A percentile compares a stretch with the other conserved stretches of the same genome.
Conservation (phyloP, 352 stramenopile genomes). For the Albugo laibachii region DNA sequence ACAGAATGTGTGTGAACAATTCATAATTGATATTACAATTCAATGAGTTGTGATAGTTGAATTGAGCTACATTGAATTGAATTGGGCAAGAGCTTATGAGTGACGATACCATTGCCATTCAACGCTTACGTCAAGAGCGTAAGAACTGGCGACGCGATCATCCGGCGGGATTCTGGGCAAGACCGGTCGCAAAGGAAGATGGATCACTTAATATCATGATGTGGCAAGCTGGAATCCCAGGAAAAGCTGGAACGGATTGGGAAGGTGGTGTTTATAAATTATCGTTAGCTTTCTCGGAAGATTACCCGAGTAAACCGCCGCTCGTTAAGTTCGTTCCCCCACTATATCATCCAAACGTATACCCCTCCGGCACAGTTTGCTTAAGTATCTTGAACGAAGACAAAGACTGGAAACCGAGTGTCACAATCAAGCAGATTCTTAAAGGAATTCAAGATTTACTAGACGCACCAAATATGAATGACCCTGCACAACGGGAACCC, state of each 20-base stretch:
- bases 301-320: slow-evolving; percentile 95
- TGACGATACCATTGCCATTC: slow-evolving; percentile 78
- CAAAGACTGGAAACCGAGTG: slow-evolving; percentile 95
- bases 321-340: slow-evolving; percentile 96
- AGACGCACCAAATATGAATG: slow-evolving; percentile 74
- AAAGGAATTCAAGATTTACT: slow-evolving; percentile 89
- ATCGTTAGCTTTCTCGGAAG: slow-evolving; percentile 90
- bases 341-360: slow-evolving; percentile 95
- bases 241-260: slow-evolving; percentile 91
- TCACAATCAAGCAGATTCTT: slow-evolving; percentile 96
- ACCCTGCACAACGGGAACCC: slow-evolving; percentile 69
- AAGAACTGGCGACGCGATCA: slow-evolving; percentile 91
- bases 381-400: slow-evolving; percentile 98
- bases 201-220: slow-evolving; percentile 93
- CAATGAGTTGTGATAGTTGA: no score
- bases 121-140: slow-evolving; percentile 82
- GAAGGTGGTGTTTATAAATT: slow-evolving; percentile 95
- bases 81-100: slow-evolving; percentile 18
- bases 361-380: slow-evolving; percentile 94
- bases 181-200: slow-evolving; percentile 81
- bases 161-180: slow-evolving; percentile 94
- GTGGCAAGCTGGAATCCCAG: slow-evolving; percentile 94
- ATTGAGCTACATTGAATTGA: no score
- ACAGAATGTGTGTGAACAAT: no score
- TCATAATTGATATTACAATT: no score